A percentile compares a stretch with the other conserved stretches of the same genome.
Conservation (phyloP, 192 early-diverging fungal genomes). For the Backusella tuberculispora region DNA sequence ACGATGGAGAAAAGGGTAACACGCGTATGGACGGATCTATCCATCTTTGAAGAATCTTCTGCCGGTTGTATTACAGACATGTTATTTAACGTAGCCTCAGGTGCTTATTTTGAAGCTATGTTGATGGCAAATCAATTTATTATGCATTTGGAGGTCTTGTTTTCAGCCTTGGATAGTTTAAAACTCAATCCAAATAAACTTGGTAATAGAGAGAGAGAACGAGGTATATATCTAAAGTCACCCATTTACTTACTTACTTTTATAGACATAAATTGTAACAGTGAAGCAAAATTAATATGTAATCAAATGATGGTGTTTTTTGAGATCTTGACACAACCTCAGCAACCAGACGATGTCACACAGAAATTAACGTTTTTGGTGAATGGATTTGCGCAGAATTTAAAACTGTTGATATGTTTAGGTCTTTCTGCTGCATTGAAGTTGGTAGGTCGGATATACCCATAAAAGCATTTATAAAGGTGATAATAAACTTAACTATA, state of each 20-base stretch:
- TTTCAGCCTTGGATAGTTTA: slow-evolving; percentile 67
- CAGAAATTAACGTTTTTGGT: slow-evolving; percentile 87
- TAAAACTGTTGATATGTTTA: slow-evolving; percentile 89
- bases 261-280: slow-evolving; percentile 63
- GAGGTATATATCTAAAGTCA: background rate
- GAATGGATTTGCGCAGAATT: slow-evolving; percentile 85
- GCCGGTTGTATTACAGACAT: slow-evolving; percentile 88
- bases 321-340: slow-evolving; percentile 79
- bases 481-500: background rate
- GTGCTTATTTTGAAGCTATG: slow-evolving; percentile 69
- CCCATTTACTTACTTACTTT: background rate
- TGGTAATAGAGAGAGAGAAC: background rate
- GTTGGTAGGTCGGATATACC: slow-evolving; percentile 54
- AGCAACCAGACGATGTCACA: slow-evolving; percentile 63
- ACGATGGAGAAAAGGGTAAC: slow-evolving; percentile 85
- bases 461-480: background rate
- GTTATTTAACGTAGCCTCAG: slow-evolving; percentile 75
- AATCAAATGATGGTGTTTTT: slow-evolving; percentile 94
- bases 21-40: slow-evolving; percentile 79
- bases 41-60: slow-evolving; percentile 85
- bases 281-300: slow-evolving; percentile 91
- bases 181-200: slow-evolving; percentile 8
- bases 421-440: slow-evolving; percentile 88
- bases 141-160: slow-evolving; percentile 81
- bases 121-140: slow-evolving; percentile 77